These are phyloP conservation scores for Euphorbia tirucalli DNA, from an alignment of 345 rosid species.

Conservation along the genomic window DNA sequence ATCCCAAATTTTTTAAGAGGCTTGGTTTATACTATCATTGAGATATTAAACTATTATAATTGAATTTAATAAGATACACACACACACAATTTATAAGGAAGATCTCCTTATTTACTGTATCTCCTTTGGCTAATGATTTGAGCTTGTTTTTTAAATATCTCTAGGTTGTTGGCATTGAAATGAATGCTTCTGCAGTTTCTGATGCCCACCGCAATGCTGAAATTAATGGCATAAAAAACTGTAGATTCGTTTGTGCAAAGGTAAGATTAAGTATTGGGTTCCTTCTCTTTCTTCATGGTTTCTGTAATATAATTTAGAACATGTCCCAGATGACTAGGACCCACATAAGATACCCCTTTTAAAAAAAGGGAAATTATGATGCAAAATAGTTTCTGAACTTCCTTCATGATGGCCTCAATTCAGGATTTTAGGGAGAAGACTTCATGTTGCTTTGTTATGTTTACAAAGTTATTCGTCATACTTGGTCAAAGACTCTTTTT, in stretches of 20 bases:
- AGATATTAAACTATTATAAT: not conserved
- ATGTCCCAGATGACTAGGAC: not conserved
- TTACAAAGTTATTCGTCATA: not conserved
- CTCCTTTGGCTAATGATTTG: slow-evolving; percentile 8
- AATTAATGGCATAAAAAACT: slow-evolving; percentile 81
- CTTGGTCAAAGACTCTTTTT: not conserved
- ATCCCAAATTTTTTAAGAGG: too few species aligned
- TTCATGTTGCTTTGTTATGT: not conserved
- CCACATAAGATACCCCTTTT: not conserved
- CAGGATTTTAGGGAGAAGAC: not conserved
- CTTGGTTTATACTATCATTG: not conserved
- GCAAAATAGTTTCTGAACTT: not conserved
- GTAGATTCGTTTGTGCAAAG: slow-evolving; percentile 87
- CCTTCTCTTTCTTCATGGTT: not conserved
- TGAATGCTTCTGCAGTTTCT: slow-evolving; percentile 94
- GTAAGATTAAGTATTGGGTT: slow-evolving; percentile 40
- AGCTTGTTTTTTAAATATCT: slow-evolving; percentile 16
- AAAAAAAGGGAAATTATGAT: not conserved
- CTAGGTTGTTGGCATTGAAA: slow-evolving; percentile 93
- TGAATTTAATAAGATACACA: not conserved
- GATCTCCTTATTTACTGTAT: not conserved
- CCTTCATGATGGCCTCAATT: not conserved
- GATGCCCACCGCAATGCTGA: slow-evolving; percentile 89
- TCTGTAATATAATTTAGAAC: not conserved
- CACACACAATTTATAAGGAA: not conserved